Conservation (phyloP, 148 eudicot species). For the Chenopodium formosanum region DNA sequence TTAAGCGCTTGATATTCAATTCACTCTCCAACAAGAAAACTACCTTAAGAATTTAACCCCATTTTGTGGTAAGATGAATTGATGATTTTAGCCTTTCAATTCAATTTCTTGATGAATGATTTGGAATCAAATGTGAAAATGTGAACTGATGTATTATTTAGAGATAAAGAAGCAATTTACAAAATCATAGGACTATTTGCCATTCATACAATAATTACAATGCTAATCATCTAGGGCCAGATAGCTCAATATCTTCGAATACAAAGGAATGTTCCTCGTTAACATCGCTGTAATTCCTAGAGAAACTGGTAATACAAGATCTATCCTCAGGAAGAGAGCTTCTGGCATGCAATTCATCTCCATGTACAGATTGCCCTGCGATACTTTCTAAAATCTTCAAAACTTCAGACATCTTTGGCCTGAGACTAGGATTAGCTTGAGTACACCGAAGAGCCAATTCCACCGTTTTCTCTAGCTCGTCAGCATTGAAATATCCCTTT, state of each 20-base stretch:
- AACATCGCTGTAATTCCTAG: constrained; percentile 41
- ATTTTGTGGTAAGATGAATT: too few relatives aligned
- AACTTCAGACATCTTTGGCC: constrained; percentile 85
- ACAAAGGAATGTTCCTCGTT: constrained; percentile 63
- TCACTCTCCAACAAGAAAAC: too few relatives aligned
- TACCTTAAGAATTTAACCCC: too few relatives aligned
- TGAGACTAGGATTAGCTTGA: constrained; percentile 54
- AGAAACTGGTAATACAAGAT: constrained; percentile 37
- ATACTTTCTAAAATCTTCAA: constrained; percentile 61
- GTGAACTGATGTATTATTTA: not conserved
- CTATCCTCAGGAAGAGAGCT: constrained; percentile 25
- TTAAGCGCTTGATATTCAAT: too few relatives aligned
- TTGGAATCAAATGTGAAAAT: not conserved
- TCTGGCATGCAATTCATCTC: constrained; percentile 41
- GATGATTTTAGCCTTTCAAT: not conserved
- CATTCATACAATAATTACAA: not conserved
- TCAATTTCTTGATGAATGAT: not conserved
- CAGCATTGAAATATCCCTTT: constrained; percentile 45
- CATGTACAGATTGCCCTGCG: constrained; percentile 28
- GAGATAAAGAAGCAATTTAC: constrained; percentile 4
- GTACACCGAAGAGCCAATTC: constrained; percentile 66
- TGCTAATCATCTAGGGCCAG: constrained; percentile 69
- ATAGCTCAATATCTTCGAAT: constrained; percentile 82
- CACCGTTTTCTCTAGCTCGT: constrained; percentile 58
- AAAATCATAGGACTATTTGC: not conserved